Base-by-base conservation (phyloP, 495 filamentous ascomycete species). In the Cercophora sp. region DNA sequence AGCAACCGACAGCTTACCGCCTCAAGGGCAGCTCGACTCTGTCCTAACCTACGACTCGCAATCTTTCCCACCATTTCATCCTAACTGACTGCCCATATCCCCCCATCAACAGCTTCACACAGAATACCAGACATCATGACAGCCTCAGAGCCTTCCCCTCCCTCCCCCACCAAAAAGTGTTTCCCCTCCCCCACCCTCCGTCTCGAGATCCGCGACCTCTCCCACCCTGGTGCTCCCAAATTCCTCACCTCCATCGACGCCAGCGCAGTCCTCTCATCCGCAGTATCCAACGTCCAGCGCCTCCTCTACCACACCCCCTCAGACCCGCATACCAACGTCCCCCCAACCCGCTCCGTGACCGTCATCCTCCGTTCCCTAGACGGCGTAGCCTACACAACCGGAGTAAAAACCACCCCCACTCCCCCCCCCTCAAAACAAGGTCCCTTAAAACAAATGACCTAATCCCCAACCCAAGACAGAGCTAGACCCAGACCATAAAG, bases 311-410 rank as follows among this genome's bases (percentile, higher is more conserved):
- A 47, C 13, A 78, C 68, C 35, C 70, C 64, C 36, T 55, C 60
- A 8, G 69, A 66, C 34, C 55, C 59, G 13, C 59, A 70, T 8
- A 75, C 73, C 0, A 69, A 57, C 15, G 64, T 68, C 10, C 76
- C 77, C 23, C 65, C 69, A 0, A 77, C 74, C 6, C 85, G 90
- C 34, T 93, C 88, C 16, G 82, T 97, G n/a, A 96, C 91, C 0
- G 66, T 97, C n/a, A 75, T 95, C 55, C 77, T 96, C 11, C 83
- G 86, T 4, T 72, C 84, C 45, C 89, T 94, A 77, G 70, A 58
- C 36, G 91, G 91, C 15, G 85, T 97, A 6, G 93, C 93, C 27
- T 93, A 96, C 68, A 98, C 93, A 3, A 88, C 79, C 0, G 89
- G 91, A 42, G 61, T 66, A 60, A 0, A 16, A 18, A n/a, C 5